A percentile compares a stretch with the other conserved stretches of the same genome.
Conservation (phyloP, 805 yeast species). For the Candida morakotiae region DNA sequence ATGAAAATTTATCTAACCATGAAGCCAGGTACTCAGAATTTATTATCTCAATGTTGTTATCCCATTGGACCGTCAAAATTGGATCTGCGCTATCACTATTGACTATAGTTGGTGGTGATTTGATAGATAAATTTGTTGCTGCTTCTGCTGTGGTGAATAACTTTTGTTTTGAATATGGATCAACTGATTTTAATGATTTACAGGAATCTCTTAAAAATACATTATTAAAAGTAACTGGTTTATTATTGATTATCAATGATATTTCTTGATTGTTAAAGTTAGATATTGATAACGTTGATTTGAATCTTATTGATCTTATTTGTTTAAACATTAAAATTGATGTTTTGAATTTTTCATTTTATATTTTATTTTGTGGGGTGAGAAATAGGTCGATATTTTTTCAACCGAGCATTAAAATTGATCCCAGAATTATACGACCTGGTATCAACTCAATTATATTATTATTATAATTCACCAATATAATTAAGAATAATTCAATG, state of each 20-base stretch:
- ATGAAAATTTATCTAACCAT: constrained; percentile 45
- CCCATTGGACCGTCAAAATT: constrained; percentile 39
- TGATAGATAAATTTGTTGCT: constrained; percentile 31
- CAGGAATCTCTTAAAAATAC: constrained; percentile 68
- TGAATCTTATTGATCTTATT: constrained; percentile 1
- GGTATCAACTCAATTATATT: too few species aligned
- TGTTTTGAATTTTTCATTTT: background rate
- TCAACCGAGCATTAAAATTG: too few species aligned
- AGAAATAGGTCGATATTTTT: background rate
- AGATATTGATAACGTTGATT: constrained; percentile 8
- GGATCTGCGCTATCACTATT: constrained; percentile 17
- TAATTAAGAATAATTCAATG: too few species aligned
- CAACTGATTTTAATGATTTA: constrained; percentile 43
- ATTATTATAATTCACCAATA: too few species aligned
- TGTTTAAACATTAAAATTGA: background rate
- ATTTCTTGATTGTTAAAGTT: constrained; percentile 20
- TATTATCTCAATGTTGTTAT: constrained; percentile 19
- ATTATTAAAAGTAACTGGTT: constrained; percentile 39
- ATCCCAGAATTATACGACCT: too few species aligned
- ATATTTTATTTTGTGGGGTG: constrained; percentile 1
- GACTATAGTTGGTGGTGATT: constrained; percentile 26
- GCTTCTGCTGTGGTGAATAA: constrained; percentile 57
- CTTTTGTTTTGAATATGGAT: constrained; percentile 56
- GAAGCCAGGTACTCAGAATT: constrained; percentile 36
- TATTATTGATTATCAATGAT: constrained; percentile 17